Evolutionary conservation across 2,329 filamentous ascomycete species (phyloP), one percentile per base, ranked within the genome.

Genomic region (Arthroderma uncinatum): DNA sequence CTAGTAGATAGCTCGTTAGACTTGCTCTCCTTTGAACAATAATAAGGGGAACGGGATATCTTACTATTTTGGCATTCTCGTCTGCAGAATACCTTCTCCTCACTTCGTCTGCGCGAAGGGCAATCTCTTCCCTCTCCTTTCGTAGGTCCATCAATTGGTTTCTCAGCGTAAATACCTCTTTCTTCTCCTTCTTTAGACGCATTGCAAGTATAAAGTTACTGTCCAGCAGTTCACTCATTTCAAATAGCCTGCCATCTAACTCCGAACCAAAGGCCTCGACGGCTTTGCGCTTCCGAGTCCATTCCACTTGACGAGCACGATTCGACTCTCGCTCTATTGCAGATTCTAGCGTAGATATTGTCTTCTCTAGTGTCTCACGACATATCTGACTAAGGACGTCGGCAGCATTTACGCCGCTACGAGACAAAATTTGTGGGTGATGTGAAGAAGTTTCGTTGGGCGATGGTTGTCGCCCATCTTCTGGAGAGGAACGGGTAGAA

Each of bases 361-460:
- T 75, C 59, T 74, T 71, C 53, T 77, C 72, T 16, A 79, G 70
- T 1, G 74, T 75, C 59, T 80, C 77, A 57, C 75, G 73, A 56
- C 78, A 76, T 55, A 77, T 67, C 67, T 80, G 71, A 61, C 74
- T 65, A 21, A 80, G 72, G 1, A 79, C 78, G 57, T 81, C 78
- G 39, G 77, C 77, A 1, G 73, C 72, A 56, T 79, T 80, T 57
- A 79, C 73, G 19, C 68, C 73, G n/a, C 68, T 64, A 4, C 72
- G 71, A 44, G 60, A 74, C 63, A 69, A 74, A 59, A 56, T 42
- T 28, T 60, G 40, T 65, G 72, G 71, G 44, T 70, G 64, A 63
- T 63, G 60, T 59, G 67, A 59, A 56, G 71, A 57, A 55, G 66
- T 60, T 64, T 68, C 66, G n/a, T 70, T 65, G 2, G 66, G 57